Percentiles rank a stretch among this genome's conserved stretches.
Evolutionary conservation across 2,329 filamentous ascomycete species (phyloP).

Genomic region (Pseudopyricularia javanii): DNA sequence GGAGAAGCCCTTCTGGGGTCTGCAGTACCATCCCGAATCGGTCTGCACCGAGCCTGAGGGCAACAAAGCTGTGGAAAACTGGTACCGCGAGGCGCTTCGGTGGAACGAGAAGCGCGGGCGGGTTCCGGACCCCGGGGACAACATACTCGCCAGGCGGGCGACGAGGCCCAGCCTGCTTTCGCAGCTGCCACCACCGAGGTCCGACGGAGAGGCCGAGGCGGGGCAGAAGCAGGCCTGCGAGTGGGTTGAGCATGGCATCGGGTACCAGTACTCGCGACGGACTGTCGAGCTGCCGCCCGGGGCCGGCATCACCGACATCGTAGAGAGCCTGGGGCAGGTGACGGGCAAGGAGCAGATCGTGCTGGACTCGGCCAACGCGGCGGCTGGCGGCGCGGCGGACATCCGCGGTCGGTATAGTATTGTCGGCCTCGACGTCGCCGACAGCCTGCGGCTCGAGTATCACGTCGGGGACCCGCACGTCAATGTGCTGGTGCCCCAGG

Average conservation of each 20-base stretch:
- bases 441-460: constrained; percentile 46
- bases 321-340: constrained; percentile 32
- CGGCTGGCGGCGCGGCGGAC: constrained; percentile 24
- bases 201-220: neutral
- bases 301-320: constrained; percentile 39
- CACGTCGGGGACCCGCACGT: constrained; percentile 32
- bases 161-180: constrained; percentile 21
- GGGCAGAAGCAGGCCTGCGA: neutral
- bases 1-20: constrained; percentile 64
- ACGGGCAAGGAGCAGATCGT: constrained; percentile 34
- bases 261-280: constrained; percentile 18
- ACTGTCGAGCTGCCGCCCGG: constrained; percentile 30
- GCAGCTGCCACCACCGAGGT: neutral
- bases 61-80: constrained; percentile 54
- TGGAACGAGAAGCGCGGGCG: constrained; percentile 38
- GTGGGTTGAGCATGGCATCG: constrained; percentile 1
- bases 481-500: constrained; percentile 13
- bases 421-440: constrained; percentile 51
- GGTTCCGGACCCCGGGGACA: constrained; percentile 5
- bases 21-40: constrained; percentile 88
- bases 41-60: constrained; percentile 65
- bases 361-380: constrained; percentile 46
- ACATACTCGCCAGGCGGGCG: constrained; percentile 16
- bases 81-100: constrained; percentile 53
- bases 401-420: constrained; percentile 59